Percentiles rank a stretch among this genome's conserved stretches.
phyloP scores from a whole-genome alignment of 306 rosid genomes.

The Fragaria ananassa region DNA sequence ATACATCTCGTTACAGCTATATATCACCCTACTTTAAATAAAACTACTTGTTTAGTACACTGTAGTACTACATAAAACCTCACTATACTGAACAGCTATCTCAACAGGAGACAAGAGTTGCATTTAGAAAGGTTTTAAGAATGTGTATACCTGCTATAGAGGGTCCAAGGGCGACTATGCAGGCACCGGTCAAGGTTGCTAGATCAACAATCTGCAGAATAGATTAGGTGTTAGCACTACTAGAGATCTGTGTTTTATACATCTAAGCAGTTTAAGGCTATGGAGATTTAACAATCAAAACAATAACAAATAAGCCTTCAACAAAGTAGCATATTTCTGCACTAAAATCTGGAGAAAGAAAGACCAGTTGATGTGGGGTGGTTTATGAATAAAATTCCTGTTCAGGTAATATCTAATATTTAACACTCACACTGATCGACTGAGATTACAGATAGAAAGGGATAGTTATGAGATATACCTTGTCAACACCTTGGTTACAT shows the following conservation, averaged over 20 bases:
- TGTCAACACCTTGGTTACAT: constrained; percentile 95
- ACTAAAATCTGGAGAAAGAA: neutral
- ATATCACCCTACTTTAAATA: neutral
- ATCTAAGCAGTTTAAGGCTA: neutral
- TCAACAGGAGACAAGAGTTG: neutral
- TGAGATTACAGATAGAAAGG: constrained; percentile 12
- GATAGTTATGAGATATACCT: constrained; percentile 47
- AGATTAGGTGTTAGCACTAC: constrained; percentile 26
- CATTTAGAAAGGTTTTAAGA: neutral
- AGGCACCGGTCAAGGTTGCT: constrained; percentile 96
- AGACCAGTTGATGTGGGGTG: neutral
- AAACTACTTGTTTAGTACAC: neutral
- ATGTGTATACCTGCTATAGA: constrained; percentile 72
- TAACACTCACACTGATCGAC: neutral
- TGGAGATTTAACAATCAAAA: neutral
- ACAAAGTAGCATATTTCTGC: neutral
- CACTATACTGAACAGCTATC: neutral
- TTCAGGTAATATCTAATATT: neutral
- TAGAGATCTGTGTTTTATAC: neutral
- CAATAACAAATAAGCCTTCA: too few species aligned
- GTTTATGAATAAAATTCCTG: neutral
- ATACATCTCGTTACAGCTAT: neutral
- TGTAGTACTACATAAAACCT: neutral
- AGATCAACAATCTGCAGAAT: constrained; percentile 76
- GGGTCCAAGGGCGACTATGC: constrained; percentile 86